phyloP scores from a whole-genome alignment of 2,329 filamentous ascomycete genomes.

The Cladosporium austrohemisphaericum region DNA sequence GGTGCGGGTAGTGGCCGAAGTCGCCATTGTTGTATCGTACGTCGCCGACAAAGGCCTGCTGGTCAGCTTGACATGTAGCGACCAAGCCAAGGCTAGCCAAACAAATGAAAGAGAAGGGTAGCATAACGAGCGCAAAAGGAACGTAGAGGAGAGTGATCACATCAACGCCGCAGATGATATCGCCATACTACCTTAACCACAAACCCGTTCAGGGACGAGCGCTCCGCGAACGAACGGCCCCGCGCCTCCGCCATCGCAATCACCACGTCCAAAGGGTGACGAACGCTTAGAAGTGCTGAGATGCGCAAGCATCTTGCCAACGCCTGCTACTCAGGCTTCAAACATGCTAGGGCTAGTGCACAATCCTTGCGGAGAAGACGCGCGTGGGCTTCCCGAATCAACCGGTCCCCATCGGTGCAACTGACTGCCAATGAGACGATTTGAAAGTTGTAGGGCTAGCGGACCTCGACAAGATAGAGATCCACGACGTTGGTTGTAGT shows the following conservation, averaged over 20 bases:
- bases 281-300: neutral
- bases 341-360: neutral
- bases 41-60: constrained; percentile 22
- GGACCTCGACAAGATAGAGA: neutral
- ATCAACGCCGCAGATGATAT: constrained; percentile 1
- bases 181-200: constrained; percentile 2
- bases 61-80: constrained; percentile 15
- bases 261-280: constrained; percentile 4
- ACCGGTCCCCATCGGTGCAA: neutral
- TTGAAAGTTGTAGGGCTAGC: neutral
- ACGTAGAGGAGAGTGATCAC: neutral
- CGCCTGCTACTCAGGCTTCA: neutral
- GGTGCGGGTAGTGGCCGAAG: constrained; percentile 36
- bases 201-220: neutral
- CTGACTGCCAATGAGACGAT: constrained; percentile 1
- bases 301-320: constrained; percentile 1
- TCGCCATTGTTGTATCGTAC: constrained; percentile 33
- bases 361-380: neutral
- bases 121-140: neutral
- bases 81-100: neutral
- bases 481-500: constrained; percentile 1
- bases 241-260: neutral
- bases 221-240: neutral
- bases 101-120: neutral
- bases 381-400: neutral